These are phyloP conservation scores for Chenopodium album DNA, from an alignment of 148 eudicot genomes.

Conservation along the genomic window DNA sequence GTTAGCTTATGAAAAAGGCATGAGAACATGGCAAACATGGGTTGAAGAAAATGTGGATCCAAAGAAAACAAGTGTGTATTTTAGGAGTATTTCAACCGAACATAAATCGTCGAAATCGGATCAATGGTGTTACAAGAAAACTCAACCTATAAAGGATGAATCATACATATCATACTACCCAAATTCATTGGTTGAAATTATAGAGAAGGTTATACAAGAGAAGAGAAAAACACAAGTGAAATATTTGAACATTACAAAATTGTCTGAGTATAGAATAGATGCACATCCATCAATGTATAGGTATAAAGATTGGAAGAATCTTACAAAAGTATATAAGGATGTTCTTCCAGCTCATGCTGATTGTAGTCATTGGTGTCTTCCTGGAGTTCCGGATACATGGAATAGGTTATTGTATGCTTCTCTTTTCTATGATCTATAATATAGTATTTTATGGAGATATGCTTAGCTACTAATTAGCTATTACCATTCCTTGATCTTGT, in stretches of 20 bases:
- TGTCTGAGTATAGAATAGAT: conserved; percentile 44
- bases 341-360: conserved; percentile 25
- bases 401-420: conserved; percentile 42
- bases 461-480: too few relatives aligned
- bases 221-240: conserved; percentile 27
- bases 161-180: conserved; percentile 36
- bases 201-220: conserved; percentile 24
- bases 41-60: conserved; percentile 35
- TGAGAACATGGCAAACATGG: conserved; percentile 54
- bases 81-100: conserved; percentile 52
- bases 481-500: too few relatives aligned
- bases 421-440: conserved; percentile 17
- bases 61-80: conserved; percentile 40
- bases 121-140: conserved; percentile 43
- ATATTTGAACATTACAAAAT: conserved; percentile 52
- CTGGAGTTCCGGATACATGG: conserved; percentile 55
- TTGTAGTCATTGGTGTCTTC: conserved; percentile 62
- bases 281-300: conserved; percentile 49
- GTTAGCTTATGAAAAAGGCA: conserved; percentile 35
- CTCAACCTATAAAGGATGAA: conserved; percentile 42
- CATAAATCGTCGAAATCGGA: conserved; percentile 24
- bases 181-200: conserved; percentile 26
- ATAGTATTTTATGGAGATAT: too few relatives aligned
- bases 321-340: not conserved
- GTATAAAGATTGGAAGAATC: conserved; percentile 24